Evolutionary conservation across 2,329 filamentous ascomycete species (phyloP).

Genomic region (Hypoxylon sp.): DNA sequence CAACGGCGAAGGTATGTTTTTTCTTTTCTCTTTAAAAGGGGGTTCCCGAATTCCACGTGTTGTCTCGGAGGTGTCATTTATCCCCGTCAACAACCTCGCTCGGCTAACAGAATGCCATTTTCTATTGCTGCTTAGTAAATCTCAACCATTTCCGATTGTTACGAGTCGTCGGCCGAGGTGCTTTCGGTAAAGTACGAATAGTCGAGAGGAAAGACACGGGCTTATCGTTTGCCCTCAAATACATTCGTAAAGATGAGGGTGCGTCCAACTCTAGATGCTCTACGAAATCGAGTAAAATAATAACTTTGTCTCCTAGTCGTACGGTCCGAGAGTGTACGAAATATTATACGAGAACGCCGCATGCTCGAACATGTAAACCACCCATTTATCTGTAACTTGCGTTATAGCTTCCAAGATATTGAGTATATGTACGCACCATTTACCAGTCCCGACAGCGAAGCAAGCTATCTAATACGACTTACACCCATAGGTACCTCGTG

Average conservation of each 20-base stretch:
- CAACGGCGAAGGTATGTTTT: conserved; percentile 86
- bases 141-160: conserved; percentile 97
- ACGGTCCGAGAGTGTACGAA: conserved; percentile 96
- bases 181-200: conserved; percentile 98
- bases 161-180: conserved; percentile 95
- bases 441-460: conserved; percentile 6
- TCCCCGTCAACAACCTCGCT: conserved; percentile 15
- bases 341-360: conserved; percentile 95
- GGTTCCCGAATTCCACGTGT: conserved; percentile 10
- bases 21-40: conserved; percentile 7
- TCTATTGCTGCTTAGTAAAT: conserved; percentile 74
- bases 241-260: conserved; percentile 99
- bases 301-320: conserved; percentile 75
- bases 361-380: conserved; percentile 99
- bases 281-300: conserved; percentile 8
- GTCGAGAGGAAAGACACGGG: conserved; percentile 97
- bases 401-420: conserved; percentile 99
- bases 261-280: conserved; percentile 53
- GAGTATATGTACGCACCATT: conserved; percentile 86
- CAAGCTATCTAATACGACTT: conserved; percentile 46
- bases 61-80: conserved; percentile 43
- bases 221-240: conserved; percentile 95
- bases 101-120: conserved; percentile 47
- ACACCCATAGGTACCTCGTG: conserved; percentile 89
- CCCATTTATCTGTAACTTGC: conserved; percentile 97